Base-by-base conservation (phyloP, 1,284 basidiomycete species). In the Farysia itapuensis region DNA sequence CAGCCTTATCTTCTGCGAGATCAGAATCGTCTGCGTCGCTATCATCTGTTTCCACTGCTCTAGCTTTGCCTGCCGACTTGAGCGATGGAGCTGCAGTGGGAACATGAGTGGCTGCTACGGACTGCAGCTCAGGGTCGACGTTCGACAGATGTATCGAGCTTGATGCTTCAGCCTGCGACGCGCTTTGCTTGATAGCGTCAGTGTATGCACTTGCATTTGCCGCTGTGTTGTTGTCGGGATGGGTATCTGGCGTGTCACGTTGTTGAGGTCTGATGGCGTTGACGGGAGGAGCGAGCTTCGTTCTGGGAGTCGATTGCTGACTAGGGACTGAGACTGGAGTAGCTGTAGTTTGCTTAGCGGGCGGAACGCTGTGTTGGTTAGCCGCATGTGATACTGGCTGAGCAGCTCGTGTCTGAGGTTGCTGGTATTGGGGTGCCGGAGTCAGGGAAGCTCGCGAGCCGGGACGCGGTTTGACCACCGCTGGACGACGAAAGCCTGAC, bases 371-470 rank as follows among this genome's bases (percentile, higher is more conserved):
- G n/a, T n/a, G n/a, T n/a, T n/a, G n/a, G n/a, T n/a, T n/a, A n/a
- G n/a, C n/a, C n/a, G n/a, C n/a, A n/a, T n/a, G n/a, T n/a, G n/a
- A n/a, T n/a, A n/a, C n/a, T n/a, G n/a, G n/a, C n/a, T n/a, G n/a
- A n/a, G n/a, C n/a, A n/a, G n/a, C n/a, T n/a, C n/a, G 26, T 28
- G 26, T 9, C 22, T 9, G 20, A 11, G 40, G 21, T 14, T 49
- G 35, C 11, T 31, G 8, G 18, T 19, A 35, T 12, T 49, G 33
- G 20, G 57, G 57, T 11, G 43, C 57, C 1, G 58, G 58, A 0
- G 58, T 61, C 21, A 61, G 40, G 2, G 52, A 61, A 2, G 51
- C 30, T 16, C 58, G 40, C 4, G 58, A 61, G 7, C 58, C 58
- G 6, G 58, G 48, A 34, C 46, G 47, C 23, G 47, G 51, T 15